Percentiles rank a stretch among this genome's conserved stretches.
These are phyloP conservation scores for Nicotiana rustica DNA, from an alignment of 305 asterid species.

Conservation along the genomic window DNA sequence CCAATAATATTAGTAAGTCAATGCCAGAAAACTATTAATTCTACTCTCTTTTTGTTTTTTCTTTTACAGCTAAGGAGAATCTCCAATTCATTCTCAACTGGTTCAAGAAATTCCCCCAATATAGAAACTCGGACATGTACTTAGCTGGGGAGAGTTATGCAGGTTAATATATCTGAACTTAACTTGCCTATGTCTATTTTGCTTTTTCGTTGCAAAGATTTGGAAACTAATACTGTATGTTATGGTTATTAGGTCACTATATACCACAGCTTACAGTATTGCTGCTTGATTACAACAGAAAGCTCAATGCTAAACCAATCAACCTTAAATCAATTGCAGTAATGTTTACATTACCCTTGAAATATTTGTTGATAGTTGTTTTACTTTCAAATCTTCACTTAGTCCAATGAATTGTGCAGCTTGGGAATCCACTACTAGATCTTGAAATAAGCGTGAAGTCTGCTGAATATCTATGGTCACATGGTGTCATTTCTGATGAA, in stretches of 20 bases:
- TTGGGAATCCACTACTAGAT: slow-evolving; percentile 47
- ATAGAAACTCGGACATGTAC: slow-evolving; percentile 61
- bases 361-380: background rate
- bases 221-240: slow-evolving; percentile 34
- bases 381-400: background rate
- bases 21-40: background rate
- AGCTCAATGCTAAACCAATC: slow-evolving; percentile 45
- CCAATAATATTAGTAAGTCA: background rate
- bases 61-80: slow-evolving; percentile 66
- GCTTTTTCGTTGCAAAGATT: background rate
- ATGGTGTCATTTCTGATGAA: slow-evolving; percentile 45
- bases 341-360: slow-evolving; percentile 33
- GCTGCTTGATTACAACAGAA: slow-evolving; percentile 42
- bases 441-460: slow-evolving; percentile 33
- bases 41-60: background rate
- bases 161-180: slow-evolving; percentile 46
- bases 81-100: slow-evolving; percentile 66
- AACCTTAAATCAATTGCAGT: slow-evolving; percentile 82
- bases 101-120: slow-evolving; percentile 62
- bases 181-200: background rate
- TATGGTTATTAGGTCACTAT: slow-evolving; percentile 37
- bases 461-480: slow-evolving; percentile 43
- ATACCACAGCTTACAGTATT: slow-evolving; percentile 40
- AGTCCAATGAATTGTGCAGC: slow-evolving; percentile 26
- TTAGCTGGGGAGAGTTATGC: slow-evolving; percentile 80